These are phyloP conservation scores for Leccinum longicurvipes DNA, from an alignment of 768 basidiomycete genomes.

Conservation along the genomic window DNA sequence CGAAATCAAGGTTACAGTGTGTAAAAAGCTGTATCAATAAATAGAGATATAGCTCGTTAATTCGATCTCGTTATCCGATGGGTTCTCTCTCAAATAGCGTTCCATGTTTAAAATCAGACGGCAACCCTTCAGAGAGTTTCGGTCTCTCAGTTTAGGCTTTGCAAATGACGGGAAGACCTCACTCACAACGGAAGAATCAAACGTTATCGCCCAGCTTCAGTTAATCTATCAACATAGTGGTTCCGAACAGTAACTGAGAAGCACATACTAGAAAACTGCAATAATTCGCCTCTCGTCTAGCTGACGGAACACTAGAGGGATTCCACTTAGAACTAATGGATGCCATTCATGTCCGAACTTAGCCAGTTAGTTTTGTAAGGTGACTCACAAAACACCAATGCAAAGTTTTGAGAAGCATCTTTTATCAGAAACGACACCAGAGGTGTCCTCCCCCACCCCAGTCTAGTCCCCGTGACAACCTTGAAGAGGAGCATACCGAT, in stretches of 20 bases:
- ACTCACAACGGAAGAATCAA: slow-evolving; percentile 18
- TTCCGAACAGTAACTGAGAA: background rate
- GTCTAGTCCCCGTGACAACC: slow-evolving; percentile 32
- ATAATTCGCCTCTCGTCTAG: slow-evolving; percentile 1
- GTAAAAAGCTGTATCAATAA: background rate
- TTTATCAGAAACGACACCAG: slow-evolving; percentile 39
- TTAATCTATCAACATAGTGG: background rate
- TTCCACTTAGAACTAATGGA: slow-evolving; percentile 1
- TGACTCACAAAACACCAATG: slow-evolving; percentile 37
- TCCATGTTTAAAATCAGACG: slow-evolving; percentile 26
- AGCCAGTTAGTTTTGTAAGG: background rate
- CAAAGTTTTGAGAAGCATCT: slow-evolving; percentile 46
- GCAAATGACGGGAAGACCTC: background rate
- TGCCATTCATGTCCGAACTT: background rate
- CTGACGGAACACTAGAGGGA: background rate
- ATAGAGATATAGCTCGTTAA: slow-evolving; percentile 11
- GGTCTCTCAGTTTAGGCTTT: no score
- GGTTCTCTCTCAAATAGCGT: slow-evolving; percentile 5
- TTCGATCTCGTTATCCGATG: slow-evolving; percentile 3
- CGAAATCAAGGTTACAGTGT: background rate
- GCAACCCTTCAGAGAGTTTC: slow-evolving; percentile 13
- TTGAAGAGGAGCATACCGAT: slow-evolving; percentile 39
- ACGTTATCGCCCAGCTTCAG: slow-evolving; percentile 15
- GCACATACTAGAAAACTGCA: slow-evolving; percentile 5
- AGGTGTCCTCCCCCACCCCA: slow-evolving; percentile 41